Evolutionary conservation across 306 rosid species (phyloP).

Genomic region (Hippophae gyantsensis): DNA sequence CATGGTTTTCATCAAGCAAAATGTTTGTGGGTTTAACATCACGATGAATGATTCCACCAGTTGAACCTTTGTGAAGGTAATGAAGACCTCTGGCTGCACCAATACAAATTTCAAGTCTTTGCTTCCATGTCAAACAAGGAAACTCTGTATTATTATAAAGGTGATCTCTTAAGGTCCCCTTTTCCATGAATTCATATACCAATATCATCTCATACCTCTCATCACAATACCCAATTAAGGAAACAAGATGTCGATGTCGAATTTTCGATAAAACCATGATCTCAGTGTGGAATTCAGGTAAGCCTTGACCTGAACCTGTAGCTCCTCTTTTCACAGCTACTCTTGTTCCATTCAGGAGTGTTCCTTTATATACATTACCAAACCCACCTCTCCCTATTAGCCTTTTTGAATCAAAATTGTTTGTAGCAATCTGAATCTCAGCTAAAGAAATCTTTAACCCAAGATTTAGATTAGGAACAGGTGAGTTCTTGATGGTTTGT

Average conservation of each 20-base stretch:
- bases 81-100: constrained; percentile 47
- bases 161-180: constrained; percentile 43
- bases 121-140: constrained; percentile 41
- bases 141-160: constrained; percentile 23
- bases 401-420: constrained; percentile 26
- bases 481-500: constrained; percentile 15
- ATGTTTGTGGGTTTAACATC: constrained; percentile 50
- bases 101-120: constrained; percentile 48
- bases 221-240: constrained; percentile 48
- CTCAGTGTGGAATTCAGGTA: constrained; percentile 40
- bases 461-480: constrained; percentile 24
- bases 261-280: constrained; percentile 41
- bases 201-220: constrained; percentile 50
- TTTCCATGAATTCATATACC: constrained; percentile 49
- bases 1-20: constrained; percentile 32
- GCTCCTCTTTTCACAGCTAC: constrained; percentile 48
- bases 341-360: constrained; percentile 20
- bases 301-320: constrained; percentile 42
- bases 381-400: constrained; percentile 43
- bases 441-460: constrained; percentile 29
- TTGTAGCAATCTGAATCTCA: constrained; percentile 33
- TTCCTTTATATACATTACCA: constrained; percentile 40
- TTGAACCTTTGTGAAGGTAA: constrained; percentile 45
- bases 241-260: constrained; percentile 40
- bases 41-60: constrained; percentile 44